phyloP scores from a whole-genome alignment of 208 protist species.

The Acanthamoeba sp. region DNA sequence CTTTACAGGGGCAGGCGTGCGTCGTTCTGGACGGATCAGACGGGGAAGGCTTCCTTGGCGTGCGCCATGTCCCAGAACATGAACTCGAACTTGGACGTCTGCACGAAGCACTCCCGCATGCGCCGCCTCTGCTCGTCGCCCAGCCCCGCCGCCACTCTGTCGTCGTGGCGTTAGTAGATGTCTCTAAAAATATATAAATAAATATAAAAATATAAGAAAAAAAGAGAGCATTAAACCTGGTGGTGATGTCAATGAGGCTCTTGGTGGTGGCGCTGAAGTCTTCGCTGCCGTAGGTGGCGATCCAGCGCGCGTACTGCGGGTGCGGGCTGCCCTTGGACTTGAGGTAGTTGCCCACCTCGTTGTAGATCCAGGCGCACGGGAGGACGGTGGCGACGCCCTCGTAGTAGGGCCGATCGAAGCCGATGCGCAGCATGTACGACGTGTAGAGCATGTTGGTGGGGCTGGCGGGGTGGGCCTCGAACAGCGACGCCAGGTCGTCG shows the following conservation, averaged over 20 bases:
- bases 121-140: constrained; percentile 32
- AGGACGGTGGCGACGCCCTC: constrained; percentile 50
- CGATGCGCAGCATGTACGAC: constrained; percentile 36
- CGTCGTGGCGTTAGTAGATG: too few species aligned
- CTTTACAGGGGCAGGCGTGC: too few species aligned
- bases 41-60: not conserved
- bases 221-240: not conserved
- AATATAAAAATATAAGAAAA: not conserved
- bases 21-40: not conserved
- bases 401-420: constrained; percentile 38
- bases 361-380: constrained; percentile 50
- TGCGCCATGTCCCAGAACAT: constrained; percentile 62
- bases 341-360: constrained; percentile 47
- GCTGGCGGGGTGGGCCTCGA: constrained; percentile 32
- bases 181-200: not conserved
- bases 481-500: not conserved
- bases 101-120: constrained; percentile 47
- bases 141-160: constrained; percentile 10
- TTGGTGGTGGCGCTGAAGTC: constrained; percentile 42
- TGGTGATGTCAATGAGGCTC: constrained; percentile 41
- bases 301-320: constrained; percentile 59
- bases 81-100: constrained; percentile 55
- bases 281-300: constrained; percentile 13
- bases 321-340: constrained; percentile 50
- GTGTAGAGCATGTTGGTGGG: constrained; percentile 60